These are phyloP conservation scores for Colletotrichum sansevieriae DNA, from an alignment of 2,329 filamentous ascomycete genomes.

Conservation along the genomic window DNA sequence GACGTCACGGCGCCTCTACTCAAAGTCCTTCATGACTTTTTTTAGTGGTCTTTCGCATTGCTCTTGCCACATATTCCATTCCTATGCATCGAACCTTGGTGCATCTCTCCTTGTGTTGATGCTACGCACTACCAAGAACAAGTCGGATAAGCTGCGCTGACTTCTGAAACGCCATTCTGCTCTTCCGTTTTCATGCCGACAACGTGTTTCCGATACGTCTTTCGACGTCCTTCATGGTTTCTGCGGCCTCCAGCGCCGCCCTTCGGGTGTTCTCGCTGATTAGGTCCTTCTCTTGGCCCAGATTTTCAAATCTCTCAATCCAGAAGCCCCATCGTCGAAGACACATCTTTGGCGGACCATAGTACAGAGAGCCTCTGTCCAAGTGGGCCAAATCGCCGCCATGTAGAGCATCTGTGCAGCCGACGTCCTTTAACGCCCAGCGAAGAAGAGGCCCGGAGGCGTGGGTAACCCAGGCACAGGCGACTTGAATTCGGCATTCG, in stretches of 20 bases:
- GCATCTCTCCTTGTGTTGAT: too few relatives aligned
- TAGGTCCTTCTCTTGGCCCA: neutral
- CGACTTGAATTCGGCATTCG: neutral
- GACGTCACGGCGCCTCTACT: too few relatives aligned
- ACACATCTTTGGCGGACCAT: neutral
- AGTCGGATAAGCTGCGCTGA: too few relatives aligned
- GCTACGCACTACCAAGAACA: too few relatives aligned
- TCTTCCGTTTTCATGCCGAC: neutral
- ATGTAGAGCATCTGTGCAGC: neutral
- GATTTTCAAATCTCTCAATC: neutral
- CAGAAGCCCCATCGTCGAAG: conserved; percentile 8
- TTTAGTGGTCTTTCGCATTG: too few relatives aligned
- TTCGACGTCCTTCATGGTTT: neutral
- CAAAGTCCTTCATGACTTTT: too few relatives aligned
- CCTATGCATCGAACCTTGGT: too few relatives aligned
- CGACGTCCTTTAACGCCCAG: neutral
- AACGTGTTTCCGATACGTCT: neutral
- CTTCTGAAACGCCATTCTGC: too few relatives aligned
- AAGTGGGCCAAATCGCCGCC: neutral
- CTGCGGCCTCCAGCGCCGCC: neutral
- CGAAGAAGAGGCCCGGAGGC: neutral
- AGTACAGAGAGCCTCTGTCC: neutral
- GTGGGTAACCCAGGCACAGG: neutral
- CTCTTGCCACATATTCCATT: too few relatives aligned
- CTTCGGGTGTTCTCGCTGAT: neutral